Conservation (phyloP, 352 stramenopile genomes). For the Globisporangium parvum region DNA sequence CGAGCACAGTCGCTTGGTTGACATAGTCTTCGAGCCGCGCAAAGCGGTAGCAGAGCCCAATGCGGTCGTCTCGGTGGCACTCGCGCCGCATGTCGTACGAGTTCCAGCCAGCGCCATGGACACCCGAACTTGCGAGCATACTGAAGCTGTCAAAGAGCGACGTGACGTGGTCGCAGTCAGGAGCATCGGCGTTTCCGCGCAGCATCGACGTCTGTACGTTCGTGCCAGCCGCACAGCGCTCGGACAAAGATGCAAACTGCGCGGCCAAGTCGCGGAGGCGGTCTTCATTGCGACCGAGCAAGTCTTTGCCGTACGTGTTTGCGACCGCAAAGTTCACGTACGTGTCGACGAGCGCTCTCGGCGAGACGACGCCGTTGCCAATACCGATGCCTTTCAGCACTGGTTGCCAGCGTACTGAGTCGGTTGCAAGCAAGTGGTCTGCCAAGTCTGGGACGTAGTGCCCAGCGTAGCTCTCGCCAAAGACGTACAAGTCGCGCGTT, state of each 20-base stretch:
- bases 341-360: conserved; percentile 35
- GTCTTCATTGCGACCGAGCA: conserved; percentile 21
- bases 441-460: conserved; percentile 93
- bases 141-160: conserved; percentile 15
- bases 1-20: conserved; percentile 29
- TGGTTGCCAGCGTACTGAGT: conserved; percentile 19
- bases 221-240: conserved; percentile 6
- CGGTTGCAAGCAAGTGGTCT: conserved; percentile 51
- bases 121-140: conserved; percentile 4
- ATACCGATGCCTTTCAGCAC: conserved; percentile 82
- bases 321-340: conserved; percentile 39
- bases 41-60: conserved; percentile 65
- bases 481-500: conserved; percentile 86
- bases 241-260: conserved; percentile 17
- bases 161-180: conserved; percentile 21
- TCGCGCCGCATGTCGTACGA: conserved; percentile 60
- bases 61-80: conserved; percentile 40
- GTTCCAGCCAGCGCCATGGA: conserved; percentile 33
- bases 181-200: neutral
- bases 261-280: conserved; percentile 7
- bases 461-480: conserved; percentile 93
- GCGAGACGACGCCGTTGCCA: conserved; percentile 71
- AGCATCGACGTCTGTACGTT: neutral
- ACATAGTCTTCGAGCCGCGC: conserved; percentile 49
- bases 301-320: conserved; percentile 35